Evolutionary conservation across 2,329 filamentous ascomycete genomes (phyloP), one percentile per base, ranked within the genome.

Genomic region (Fusarium sulawesiense): DNA sequence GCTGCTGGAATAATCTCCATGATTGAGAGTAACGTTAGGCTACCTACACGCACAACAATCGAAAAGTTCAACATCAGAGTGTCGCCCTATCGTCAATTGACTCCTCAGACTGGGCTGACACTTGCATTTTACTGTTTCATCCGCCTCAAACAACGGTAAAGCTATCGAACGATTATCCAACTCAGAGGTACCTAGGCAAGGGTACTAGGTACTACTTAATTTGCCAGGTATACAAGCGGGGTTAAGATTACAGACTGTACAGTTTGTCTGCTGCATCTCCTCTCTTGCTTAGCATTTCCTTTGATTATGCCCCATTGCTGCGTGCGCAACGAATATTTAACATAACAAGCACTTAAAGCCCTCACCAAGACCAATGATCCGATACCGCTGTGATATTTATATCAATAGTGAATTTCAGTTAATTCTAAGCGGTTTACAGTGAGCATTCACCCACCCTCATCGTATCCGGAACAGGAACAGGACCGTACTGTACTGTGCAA

Each of bases 51-150:
- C n/a, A 13, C 18, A 18, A 30, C 7, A n/a, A 21, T 11, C 30
- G 20, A 20, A 37, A 62, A 66, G 45, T 5, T 32, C 13, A 58
- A 66, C 56, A 46, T 55, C 30, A 56, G 34, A 40, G 20, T 30
- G 11, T 20, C 23, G 18, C 50, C 27, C 41, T 20, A 29, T 7
- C 46, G 41, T 67, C 46, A 56, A 67, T 51, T 29, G 27, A 56
- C 14, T 47, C 11, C 29, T 18, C 44, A 46, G 41, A 42, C 53
- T 70, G 67, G 46, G 48, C 57, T 42, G 66, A 70, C 50, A 68
- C 67, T 60, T 60, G 66, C 66, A 70, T 67, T 50, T 66, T 30
- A 27, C 13, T 21, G 21, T 50, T 50, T 37, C 48, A 50, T 37
- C 16, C 16, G n/a, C 16, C 30, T 37, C 48, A 50, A 20, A 21